Evolutionary conservation across 2,329 filamentous ascomycete species (phyloP), one percentile per base, ranked within the genome.

Genomic region (Diplocarpon mali): DNA sequence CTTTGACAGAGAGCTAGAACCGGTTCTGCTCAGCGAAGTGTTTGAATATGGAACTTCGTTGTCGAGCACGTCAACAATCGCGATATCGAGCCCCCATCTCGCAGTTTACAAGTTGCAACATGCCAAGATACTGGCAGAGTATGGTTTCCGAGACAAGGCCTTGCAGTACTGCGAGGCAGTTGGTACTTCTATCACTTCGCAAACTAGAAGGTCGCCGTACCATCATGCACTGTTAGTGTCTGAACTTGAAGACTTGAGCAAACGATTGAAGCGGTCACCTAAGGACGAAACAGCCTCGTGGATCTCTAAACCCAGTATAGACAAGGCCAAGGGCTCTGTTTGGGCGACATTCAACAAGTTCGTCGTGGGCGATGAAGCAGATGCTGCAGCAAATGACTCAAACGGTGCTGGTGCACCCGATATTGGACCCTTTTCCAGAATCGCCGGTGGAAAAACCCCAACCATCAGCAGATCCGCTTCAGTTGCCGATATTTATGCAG

Each of bases 311-410:
- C 88, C 90, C 6, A 95, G 80, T 63, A 93, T 96, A 76, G 89
- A 93, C 64, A 95, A 93, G 65, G 87, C 96, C 0, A 92, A 89
- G 2, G 88, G 84, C 49, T 87, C 84, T 29, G 78, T 96, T 61
- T 89, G 87, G 75, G 88, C 80, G 52, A 87, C 84, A 47, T 95
- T 99, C 66, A 96, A 89, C 66, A 95, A 88, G 58, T 98, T 98
- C 60, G 88, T 98, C 49, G 80, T 85, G 41, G 93, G 92, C 12
- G 90, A 95, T 48, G 90, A 96, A 44, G 77, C 76, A 42, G 83
- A 87, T 41, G 70, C 71, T 29, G 70, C 70, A 9, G 77, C 75
- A 0, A 72, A 72, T 43, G 76, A 70, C 8, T 69, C 76, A 11
- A 69, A 69, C 5, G 72, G 71, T 42, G 77, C 76, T 36, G 70